Percentiles rank a stretch among this genome's conserved stretches.
Evolutionary conservation across 257 asterid genomes (phyloP).

Genomic region (Nicotiana tomentosiformis): DNA sequence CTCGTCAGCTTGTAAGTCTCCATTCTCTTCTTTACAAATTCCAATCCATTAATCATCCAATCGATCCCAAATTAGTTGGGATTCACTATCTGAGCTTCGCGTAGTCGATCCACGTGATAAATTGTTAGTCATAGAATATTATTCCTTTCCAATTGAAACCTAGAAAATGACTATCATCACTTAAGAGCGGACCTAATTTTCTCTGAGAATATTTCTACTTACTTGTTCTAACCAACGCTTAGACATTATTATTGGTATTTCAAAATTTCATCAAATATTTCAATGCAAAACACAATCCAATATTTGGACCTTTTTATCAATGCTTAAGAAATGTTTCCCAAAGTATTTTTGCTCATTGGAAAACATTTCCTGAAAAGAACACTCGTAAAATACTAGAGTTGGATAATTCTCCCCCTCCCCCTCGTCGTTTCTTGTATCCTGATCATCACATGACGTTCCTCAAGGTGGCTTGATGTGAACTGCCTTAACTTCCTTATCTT

Average conservation of each 20-base stretch:
- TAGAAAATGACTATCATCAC: neutral
- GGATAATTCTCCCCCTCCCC: neutral
- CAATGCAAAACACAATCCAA: neutral
- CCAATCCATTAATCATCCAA: neutral
- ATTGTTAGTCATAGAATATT: neutral
- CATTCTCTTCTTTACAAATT: neutral
- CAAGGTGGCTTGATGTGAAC: neutral
- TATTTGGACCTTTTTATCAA: neutral
- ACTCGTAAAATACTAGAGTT: neutral
- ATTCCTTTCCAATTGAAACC: neutral
- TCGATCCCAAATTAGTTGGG: neutral
- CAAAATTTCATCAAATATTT: neutral
- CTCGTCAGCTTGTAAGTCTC: conserved; percentile 62
- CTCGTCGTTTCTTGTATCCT: neutral
- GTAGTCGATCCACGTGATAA: neutral
- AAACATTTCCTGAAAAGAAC: neutral
- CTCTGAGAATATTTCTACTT: neutral
- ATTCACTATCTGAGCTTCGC: neutral
- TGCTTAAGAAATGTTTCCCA: neutral
- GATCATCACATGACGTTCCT: neutral
- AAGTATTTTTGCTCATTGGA: neutral
- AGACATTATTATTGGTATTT: neutral
- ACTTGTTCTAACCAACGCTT: neutral
- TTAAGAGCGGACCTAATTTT: neutral
- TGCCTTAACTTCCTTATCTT: neutral